Base-by-base conservation (phyloP, 345 rosid species). In the Carallia pectinifolia region DNA sequence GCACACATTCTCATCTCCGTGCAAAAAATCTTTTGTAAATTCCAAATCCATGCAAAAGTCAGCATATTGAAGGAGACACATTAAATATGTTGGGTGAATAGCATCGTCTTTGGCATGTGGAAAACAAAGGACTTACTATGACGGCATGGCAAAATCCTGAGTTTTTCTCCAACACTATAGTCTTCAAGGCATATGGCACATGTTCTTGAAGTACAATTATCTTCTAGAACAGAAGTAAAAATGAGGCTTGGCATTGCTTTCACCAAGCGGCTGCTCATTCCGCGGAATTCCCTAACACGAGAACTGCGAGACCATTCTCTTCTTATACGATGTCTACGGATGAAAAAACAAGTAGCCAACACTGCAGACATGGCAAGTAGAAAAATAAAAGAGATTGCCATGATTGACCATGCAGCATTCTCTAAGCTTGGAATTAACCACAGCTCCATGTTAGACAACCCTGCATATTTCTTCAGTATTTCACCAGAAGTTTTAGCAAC, bases 121-220 rank as follows among this genome's bases (percentile, higher is more conserved):
- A 73, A 33, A 4, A 16, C 31, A 27, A 53, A 55, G 67, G 30
- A 80, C 97, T 86, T 82, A 95, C 99, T 95, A 81, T 95, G 99
- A 47, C 82, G 75, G 75, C 99, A 95, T n/a, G 98, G 99, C 40
- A 95, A 72, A 75, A 95, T 78, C 73, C 99, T 83, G 62, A 95
- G 97, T 79, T 90, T 95, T 66, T 95, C 99, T 58, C 99, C 99
- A 7, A 89, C 85, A 33, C 65, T 88, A 64, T 95, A 95, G 75
- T 95, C 99, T 79, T 95, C 98, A 30, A 92, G 94, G 82, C 99
- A 95, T 65, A 95, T 89, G 52, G 98, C 96, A 40, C 99, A 95
- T n/a, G 94, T 78, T 70, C 78, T 76, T 27, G 99, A 90, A 50
- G 99, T 95, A 53, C 85, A 85, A 71, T 90, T 95, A 76, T 90